A percentile compares a stretch with the other conserved stretches of the same genome.
Conservation (phyloP, 306 rosid genomes). For the Gastrolobium bilobum region DNA sequence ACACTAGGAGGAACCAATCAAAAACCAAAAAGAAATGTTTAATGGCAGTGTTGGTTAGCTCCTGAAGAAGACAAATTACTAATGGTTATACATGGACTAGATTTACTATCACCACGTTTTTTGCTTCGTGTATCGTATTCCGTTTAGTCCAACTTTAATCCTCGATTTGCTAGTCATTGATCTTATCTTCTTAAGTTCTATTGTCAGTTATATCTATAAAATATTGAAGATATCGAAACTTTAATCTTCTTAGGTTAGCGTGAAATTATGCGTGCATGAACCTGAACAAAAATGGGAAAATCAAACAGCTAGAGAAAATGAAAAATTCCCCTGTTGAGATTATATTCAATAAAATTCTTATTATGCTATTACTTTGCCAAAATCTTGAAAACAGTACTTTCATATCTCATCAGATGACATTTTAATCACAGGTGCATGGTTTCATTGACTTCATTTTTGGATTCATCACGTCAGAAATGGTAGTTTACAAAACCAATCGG, state of each 20-base stretch:
- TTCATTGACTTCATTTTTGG: slow-evolving; percentile 25
- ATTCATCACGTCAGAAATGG: not conserved
- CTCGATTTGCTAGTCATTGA: not conserved
- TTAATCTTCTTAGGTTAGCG: not conserved
- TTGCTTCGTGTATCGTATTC: slow-evolving; percentile 31
- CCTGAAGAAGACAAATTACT: not conserved
- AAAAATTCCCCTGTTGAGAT: not conserved
- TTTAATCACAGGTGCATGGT: not conserved
- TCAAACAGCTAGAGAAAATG: not conserved
- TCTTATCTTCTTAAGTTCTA: slow-evolving; percentile 12
- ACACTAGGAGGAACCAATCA: slow-evolving; percentile 18
- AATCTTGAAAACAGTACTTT: not conserved
- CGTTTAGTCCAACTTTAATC: slow-evolving; percentile 17
- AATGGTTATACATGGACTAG: not conserved
- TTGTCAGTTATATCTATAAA: not conserved
- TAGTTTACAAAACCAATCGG: slow-evolving; percentile 1
- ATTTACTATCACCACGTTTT: not conserved
- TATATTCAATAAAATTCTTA: not conserved
- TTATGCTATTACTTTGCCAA: not conserved
- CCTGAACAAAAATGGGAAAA: not conserved
- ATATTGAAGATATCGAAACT: slow-evolving; percentile 7
- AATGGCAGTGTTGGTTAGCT: not conserved
- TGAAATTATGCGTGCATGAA: not conserved
- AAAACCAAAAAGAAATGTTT: slow-evolving; percentile 1
- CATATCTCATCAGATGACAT: not conserved